These are phyloP conservation scores for Vitis labrusca DNA, from an alignment of 164 flowering plant genomes.

Conservation along the genomic window DNA sequence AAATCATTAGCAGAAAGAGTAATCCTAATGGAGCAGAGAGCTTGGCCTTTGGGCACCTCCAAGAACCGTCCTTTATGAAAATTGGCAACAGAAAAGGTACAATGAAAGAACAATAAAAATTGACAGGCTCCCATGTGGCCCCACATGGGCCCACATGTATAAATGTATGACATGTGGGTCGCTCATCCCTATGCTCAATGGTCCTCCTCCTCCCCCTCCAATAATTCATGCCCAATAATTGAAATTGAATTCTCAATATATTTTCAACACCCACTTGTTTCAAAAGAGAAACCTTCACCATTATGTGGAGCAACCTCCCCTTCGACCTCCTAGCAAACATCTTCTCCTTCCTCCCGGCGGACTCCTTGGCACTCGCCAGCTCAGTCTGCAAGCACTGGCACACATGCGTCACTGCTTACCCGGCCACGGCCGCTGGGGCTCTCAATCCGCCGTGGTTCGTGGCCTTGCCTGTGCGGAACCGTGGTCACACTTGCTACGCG, in stretches of 20 bases:
- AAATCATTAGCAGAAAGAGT: no score
- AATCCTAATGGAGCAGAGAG: no score
- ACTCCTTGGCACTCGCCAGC: slow-evolving; percentile 56
- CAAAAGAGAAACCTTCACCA: slow-evolving; percentile 5
- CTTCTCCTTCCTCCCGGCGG: slow-evolving; percentile 67
- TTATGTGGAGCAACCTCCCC: slow-evolving; percentile 66
- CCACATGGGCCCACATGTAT: background rate
- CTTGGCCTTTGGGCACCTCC: slow-evolving; percentile 13
- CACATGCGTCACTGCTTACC: slow-evolving; percentile 21
- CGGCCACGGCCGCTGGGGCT: slow-evolving; percentile 2
- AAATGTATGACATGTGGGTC: slow-evolving; percentile 5
- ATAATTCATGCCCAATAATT: slow-evolving; percentile 14
- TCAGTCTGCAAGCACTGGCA: slow-evolving; percentile 56
- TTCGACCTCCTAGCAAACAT: slow-evolving; percentile 52
- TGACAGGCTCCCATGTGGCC: slow-evolving; percentile 13
- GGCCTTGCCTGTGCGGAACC: slow-evolving; percentile 39
- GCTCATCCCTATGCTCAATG: slow-evolving; percentile 11
- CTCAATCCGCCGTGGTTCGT: slow-evolving; percentile 51
- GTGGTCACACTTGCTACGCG: slow-evolving; percentile 28
- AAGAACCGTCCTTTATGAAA: slow-evolving; percentile 7
- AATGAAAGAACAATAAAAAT: background rate
- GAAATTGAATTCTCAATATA: background rate
- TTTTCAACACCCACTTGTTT: background rate
- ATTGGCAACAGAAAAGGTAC: background rate
- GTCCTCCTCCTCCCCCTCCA: background rate